Base-by-base conservation (phyloP, 75 land plant genomes). In the Cunninghamia lanceolata region DNA sequence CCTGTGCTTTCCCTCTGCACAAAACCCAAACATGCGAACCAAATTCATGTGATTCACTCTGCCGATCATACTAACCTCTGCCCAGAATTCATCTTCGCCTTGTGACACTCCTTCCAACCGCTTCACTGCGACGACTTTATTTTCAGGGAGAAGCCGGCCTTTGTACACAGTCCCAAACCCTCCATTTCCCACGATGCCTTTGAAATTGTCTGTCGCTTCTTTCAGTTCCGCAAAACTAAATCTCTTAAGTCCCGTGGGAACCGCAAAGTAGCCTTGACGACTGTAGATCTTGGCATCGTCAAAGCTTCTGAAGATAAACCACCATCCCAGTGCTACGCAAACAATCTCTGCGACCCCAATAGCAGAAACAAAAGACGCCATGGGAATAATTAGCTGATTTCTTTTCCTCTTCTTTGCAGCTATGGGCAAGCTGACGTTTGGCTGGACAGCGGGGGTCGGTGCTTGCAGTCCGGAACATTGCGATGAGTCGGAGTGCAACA, bases 41-140 rank as follows among this genome's bases (percentile, higher is more conserved):
- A 95, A 79, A 86, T 95, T 95, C 87, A 92, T 91, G 83, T 95
- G 96, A 81, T 95, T 85, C n/a, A 95, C 92, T 70, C 88, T 91
- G 13, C 95, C 94, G 40, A 95, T 89, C 63, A 89, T 90, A 89
- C 92, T 92, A 71, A 94, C 88, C 88, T 95, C 96, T 19, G 92
- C 91, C 90, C 88, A 87, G 87, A 91, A 93, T 56, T 86, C 86
- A 17, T 79, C 92, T 50, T 93, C 92, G n/a, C 89, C 91, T 87
- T 91, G 92, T n/a, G 39, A 68, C 1, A 88, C 85, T 47, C 87
- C 85, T 16, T 75, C 88, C 71, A 93, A 35, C 83, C 85, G 89
- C 90, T 93, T 90, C 68, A 91, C 93, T 8, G 92, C 94, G 45
- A 93, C 90, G 4, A 86, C 85, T 50, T 89, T 84, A 56, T 52